Evolutionary conservation across 495 filamentous ascomycete genomes (phyloP).

Genomic region (Hyaloscypha finlandica): DNA sequence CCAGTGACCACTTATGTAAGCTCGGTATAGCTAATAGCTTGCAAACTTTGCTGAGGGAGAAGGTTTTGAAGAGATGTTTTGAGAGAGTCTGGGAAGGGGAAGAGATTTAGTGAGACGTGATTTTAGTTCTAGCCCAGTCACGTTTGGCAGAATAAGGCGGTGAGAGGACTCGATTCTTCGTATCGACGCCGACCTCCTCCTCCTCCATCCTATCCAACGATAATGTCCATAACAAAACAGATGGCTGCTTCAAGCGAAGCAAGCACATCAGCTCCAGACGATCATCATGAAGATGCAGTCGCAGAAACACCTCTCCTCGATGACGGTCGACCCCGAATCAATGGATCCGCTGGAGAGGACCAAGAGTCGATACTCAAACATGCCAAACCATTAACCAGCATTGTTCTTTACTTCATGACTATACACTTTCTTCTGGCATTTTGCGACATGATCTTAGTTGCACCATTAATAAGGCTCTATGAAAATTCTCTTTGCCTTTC

Average conservation of each 20-base stretch:
- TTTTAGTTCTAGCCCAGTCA: not conserved
- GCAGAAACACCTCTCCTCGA: not conserved
- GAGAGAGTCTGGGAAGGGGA: too few species aligned
- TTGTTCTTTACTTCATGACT: conserved; percentile 28
- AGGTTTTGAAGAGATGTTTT: too few species aligned
- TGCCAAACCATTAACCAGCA: conserved; percentile 1
- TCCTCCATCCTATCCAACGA: not conserved
- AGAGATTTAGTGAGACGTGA: too few species aligned
- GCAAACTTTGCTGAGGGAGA: too few species aligned
- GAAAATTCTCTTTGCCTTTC: conserved; percentile 27
- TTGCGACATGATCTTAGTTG: conserved; percentile 30
- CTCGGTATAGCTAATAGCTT: too few species aligned
- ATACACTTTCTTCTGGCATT: conserved; percentile 33
- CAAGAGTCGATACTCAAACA: not conserved
- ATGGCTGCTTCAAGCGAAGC: not conserved
- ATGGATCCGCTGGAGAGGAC: not conserved
- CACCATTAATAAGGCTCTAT: conserved; percentile 29
- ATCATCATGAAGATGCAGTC: not conserved
- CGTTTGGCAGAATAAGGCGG: not conserved
- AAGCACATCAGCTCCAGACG: not conserved
- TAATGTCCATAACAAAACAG: not conserved
- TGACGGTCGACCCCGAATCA: not conserved
- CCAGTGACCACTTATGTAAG: too few species aligned
- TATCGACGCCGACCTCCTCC: not conserved
- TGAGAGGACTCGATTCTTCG: not conserved